Evolutionary conservation across 1,284 basidiomycete species (phyloP), one percentile per base, ranked within the genome.

Genomic region (Trichosporon asahii): DNA sequence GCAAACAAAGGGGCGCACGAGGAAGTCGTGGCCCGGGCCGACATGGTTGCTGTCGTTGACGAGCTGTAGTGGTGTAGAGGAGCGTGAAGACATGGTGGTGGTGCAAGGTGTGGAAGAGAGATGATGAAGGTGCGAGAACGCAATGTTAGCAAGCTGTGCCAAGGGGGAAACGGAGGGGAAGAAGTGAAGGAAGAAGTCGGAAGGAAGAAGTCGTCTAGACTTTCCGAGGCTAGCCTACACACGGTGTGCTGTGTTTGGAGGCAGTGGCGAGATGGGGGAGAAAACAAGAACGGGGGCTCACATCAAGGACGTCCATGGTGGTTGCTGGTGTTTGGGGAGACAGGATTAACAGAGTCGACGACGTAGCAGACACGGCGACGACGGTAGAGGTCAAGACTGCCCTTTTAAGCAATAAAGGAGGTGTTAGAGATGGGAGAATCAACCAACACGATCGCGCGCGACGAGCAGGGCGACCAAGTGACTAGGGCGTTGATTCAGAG

Each of bases 1-100:
- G 74, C 85, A 85, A 46, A 79, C 76, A 70, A 80, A 83, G 18
- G 82, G 81, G 64, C 82, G 74, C 29, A 73, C 68, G 25, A 70
- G 72, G 61, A 72, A 74, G 67, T 75, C 77, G 72, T 77, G 80
- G 53, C 75, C 79, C 31, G 77, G 75, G 23, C 79, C 77, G 29
- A 78, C 76, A 29, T 76, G 76, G 71, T 81, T 81, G 73, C 75
- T 72, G 57, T 84, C 82, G 73, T 82, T 79, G 64, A 82, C 79
- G 44, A 82, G 76, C 80, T 83, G 79, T 53, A 64, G 40, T 55
- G 68, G 37, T 64, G 67, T 18, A 44, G 29, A 11, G 23, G 67
- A 33, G 0, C 37, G 64, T 15, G 64, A 65, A 3, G 64, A 65
- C 37, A 69, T 60, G 40, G 33, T 18, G 40, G 33, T 18, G 8